phyloP scores from a whole-genome alignment of 2,329 filamentous ascomycete genomes.

The Lojkania enalia region DNA sequence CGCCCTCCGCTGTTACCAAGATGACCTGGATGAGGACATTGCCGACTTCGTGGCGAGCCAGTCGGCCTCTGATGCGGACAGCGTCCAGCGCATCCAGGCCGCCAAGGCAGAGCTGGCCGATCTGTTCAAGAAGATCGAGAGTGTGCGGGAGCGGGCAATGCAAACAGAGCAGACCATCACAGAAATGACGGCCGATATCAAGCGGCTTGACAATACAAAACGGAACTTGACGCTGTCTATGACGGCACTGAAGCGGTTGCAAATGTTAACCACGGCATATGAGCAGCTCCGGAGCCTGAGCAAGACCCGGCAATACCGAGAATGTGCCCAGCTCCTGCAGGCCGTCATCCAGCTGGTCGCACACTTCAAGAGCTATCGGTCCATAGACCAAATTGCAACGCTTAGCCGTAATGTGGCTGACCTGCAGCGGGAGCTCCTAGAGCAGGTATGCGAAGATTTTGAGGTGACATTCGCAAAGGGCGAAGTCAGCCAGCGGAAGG shows the following conservation, averaged over 20 bases:
- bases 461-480: conserved; percentile 91
- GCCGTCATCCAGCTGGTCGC: conserved; percentile 97
- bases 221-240: conserved; percentile 95
- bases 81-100: conserved; percentile 85
- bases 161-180: conserved; percentile 96
- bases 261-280: conserved; percentile 99
- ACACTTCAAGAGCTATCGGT: conserved; percentile 97
- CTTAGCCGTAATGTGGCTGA: conserved; percentile 92
- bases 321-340: conserved; percentile 90
- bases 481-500: conserved; percentile 71
- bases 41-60: conserved; percentile 71
- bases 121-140: conserved; percentile 93
- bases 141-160: conserved; percentile 83
- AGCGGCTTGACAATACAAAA: conserved; percentile 94
- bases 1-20: conserved; percentile 72
- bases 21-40: conserved; percentile 82
- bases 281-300: conserved; percentile 86
- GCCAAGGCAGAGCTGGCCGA: conserved; percentile 87
- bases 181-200: conserved; percentile 98
- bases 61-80: conserved; percentile 82
- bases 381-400: conserved; percentile 95
- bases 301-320: conserved; percentile 85
- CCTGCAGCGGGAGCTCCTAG: conserved; percentile 85
- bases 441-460: conserved; percentile 99
- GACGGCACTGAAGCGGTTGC: conserved; percentile 93